Evolutionary conservation across 805 yeast species (phyloP).

Genomic region (Cyberlindnera sargentensis): DNA sequence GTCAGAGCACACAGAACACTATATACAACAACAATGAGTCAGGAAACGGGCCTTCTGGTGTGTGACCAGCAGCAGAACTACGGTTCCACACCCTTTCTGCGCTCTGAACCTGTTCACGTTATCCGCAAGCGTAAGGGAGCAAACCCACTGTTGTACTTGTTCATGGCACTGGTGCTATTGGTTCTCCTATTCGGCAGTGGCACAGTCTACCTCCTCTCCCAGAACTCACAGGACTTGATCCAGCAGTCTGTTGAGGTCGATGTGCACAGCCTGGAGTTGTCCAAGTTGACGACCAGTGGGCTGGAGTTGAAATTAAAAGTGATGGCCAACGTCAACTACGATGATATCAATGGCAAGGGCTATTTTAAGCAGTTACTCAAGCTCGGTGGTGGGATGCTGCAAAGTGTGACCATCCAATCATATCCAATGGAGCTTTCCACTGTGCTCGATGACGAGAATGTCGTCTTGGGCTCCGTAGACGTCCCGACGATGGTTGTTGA

Average conservation of each 20-base stretch:
- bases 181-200: neutral
- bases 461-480: constrained; percentile 25
- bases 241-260: constrained; percentile 27
- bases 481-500: constrained; percentile 28
- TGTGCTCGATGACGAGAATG: constrained; percentile 12
- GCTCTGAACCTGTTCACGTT: too few relatives aligned
- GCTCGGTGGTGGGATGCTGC: constrained; percentile 26
- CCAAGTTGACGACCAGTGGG: constrained; percentile 27
- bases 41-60: too few relatives aligned
- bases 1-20: too few relatives aligned
- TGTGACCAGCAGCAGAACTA: neutral
- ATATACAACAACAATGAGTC: too few relatives aligned
- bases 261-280: constrained; percentile 24
- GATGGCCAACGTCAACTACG: constrained; percentile 24
- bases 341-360: constrained; percentile 21
- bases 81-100: neutral
- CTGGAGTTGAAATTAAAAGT: constrained; percentile 29
- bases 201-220: constrained; percentile 1
- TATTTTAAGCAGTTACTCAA: constrained; percentile 23
- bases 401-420: constrained; percentile 24
- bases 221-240: constrained; percentile 25
- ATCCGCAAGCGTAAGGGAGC: too few relatives aligned
- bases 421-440: constrained; percentile 27
- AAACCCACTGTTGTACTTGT: too few relatives aligned
- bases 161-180: neutral